Conservation (phyloP, 208 protist genomes). For the Endotrypanum monterogeii region DNA sequence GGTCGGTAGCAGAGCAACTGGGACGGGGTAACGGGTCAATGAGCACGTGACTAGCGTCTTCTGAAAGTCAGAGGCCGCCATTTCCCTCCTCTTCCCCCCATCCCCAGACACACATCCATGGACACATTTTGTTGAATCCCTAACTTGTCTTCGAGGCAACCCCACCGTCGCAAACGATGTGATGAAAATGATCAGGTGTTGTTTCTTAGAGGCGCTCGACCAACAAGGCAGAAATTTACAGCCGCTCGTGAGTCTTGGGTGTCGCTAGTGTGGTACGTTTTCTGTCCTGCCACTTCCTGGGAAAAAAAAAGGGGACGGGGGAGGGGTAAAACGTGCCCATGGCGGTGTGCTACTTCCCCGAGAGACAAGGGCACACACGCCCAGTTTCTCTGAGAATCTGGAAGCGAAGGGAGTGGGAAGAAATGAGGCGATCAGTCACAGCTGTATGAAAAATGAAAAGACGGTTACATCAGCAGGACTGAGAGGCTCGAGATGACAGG, state of each 20-base stretch:
- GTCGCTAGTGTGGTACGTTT: background rate
- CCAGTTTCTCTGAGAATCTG: background rate
- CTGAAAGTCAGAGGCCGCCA: conserved; percentile 94
- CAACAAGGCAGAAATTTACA: conserved; percentile 95
- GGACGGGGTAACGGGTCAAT: conserved; percentile 95
- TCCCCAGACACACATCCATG: conserved; percentile 70
- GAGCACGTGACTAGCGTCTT: conserved; percentile 94
- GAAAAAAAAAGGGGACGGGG: no score
- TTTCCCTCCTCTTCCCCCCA: no score
- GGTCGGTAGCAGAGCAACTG: conserved; percentile 94
- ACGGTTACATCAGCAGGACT: background rate
- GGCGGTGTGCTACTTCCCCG: background rate
- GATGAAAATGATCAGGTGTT: conserved; percentile 91
- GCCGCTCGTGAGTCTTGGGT: conserved; percentile 12
- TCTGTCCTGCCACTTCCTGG: background rate
- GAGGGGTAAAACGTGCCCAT: background rate
- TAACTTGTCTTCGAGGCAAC: conserved; percentile 87
- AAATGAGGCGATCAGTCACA: background rate
- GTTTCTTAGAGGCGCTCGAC: conserved; percentile 98
- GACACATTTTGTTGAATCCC: conserved; percentile 96
- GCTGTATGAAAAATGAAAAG: background rate
- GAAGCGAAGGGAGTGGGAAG: background rate
- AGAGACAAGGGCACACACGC: background rate
- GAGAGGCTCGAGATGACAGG: background rate
- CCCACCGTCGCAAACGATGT: conserved; percentile 80